Conservation (phyloP, 2,329 filamentous ascomycete genomes). For the Xylariaceae sp. region DNA sequence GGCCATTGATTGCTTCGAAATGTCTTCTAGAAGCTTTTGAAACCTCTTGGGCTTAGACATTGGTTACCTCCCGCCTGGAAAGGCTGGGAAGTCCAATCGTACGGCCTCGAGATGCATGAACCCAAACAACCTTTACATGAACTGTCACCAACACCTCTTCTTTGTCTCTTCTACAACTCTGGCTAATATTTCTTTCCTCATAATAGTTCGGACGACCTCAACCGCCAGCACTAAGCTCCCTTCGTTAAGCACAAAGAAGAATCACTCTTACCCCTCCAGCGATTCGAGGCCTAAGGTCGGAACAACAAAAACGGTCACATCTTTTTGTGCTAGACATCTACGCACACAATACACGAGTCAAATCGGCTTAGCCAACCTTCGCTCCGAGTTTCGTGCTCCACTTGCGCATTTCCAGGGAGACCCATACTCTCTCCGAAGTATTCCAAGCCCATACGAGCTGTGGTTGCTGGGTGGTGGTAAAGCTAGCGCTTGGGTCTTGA, state of each 20-base stretch:
- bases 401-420: background rate
- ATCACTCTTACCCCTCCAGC: conserved; percentile 8
- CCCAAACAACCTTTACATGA: conserved; percentile 14
- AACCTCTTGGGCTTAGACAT: conserved; percentile 16
- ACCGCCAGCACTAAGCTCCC: conserved; percentile 31
- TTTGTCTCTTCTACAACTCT: conserved; percentile 33
- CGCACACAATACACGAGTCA: background rate
- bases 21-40: conserved; percentile 27
- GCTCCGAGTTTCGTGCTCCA: conserved; percentile 4
- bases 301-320: conserved; percentile 10
- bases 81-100: conserved; percentile 15
- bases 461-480: conserved; percentile 12
- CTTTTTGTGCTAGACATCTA: conserved; percentile 5
- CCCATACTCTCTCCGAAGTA: background rate
- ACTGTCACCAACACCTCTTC: conserved; percentile 14
- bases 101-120: conserved; percentile 28
- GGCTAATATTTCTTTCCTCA: conserved; percentile 35
- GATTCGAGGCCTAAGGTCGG: conserved; percentile 26
- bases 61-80: conserved; percentile 23
- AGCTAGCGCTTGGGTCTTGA: conserved; percentile 8
- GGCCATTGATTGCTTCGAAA: conserved; percentile 24
- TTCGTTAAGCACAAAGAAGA: conserved; percentile 36
- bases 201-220: conserved; percentile 28
- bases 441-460: background rate
- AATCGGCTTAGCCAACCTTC: background rate